Percentiles rank a stretch among this genome's conserved stretches.
These are phyloP conservation scores for Aspergillus sp. DNA, from an alignment of 2,329 filamentous ascomycete species.

Conservation along the genomic window DNA sequence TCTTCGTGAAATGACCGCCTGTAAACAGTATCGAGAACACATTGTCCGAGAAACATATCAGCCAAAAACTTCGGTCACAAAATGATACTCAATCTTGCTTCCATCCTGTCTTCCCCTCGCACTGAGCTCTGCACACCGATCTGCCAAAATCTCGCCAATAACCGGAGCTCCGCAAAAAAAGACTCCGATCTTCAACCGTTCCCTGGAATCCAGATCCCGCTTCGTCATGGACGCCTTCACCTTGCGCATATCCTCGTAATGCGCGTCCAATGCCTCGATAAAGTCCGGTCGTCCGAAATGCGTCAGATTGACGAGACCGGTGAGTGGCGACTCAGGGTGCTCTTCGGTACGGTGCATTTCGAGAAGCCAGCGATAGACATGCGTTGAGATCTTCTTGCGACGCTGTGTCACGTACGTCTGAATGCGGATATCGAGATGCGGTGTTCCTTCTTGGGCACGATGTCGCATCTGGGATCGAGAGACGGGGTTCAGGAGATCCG, in stretches of 20 bases:
- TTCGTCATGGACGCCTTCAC: conserved; percentile 1
- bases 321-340: conserved; percentile 4
- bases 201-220: neutral
- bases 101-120: conserved; percentile 5
- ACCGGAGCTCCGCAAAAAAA: conserved; percentile 4
- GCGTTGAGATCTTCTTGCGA: conserved; percentile 1
- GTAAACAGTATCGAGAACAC: too few relatives aligned
- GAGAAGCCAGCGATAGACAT: conserved; percentile 5
- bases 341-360: conserved; percentile 7
- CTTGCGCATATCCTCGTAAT: conserved; percentile 1
- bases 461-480: neutral
- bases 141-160: conserved; percentile 4
- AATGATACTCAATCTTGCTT: conserved; percentile 8
- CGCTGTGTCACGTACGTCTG: conserved; percentile 3
- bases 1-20: too few relatives aligned
- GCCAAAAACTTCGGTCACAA: conserved; percentile 5
- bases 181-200: neutral
- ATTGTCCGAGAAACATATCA: conserved; percentile 9
- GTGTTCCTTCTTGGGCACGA: neutral
- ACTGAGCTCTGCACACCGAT: neutral
- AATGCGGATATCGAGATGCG: conserved; percentile 1
- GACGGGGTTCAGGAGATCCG: neutral
- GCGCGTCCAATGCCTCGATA: neutral
- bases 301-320: conserved; percentile 4
- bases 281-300: conserved; percentile 6